Evolutionary conservation across 495 filamentous ascomycete species (phyloP).

Genomic region (Physcia stellaris): DNA sequence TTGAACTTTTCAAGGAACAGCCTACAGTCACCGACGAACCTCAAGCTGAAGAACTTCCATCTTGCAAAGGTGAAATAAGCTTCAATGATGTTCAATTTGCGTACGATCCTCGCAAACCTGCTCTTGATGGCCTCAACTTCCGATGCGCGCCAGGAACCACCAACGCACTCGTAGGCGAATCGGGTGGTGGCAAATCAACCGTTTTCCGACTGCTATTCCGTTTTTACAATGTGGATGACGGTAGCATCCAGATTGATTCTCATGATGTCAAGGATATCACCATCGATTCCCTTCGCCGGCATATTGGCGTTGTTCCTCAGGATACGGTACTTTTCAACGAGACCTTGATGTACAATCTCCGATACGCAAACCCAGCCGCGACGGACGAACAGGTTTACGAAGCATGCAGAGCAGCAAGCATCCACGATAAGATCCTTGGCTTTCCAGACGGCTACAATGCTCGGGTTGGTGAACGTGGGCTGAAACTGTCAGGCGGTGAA

Average conservation of each 20-base stretch:
- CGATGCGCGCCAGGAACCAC: conserved; percentile 77
- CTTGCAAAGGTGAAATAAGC: conserved; percentile 65
- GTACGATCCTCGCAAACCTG: conserved; percentile 79
- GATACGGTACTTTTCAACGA: conserved; percentile 97
- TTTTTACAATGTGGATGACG: conserved; percentile 73
- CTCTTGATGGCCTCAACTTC: conserved; percentile 70
- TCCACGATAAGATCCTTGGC: conserved; percentile 86
- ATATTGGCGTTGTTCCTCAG: conserved; percentile 93
- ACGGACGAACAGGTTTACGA: conserved; percentile 77
- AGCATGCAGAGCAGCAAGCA: conserved; percentile 84
- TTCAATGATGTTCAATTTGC: conserved; percentile 83
- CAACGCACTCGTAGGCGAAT: conserved; percentile 90
- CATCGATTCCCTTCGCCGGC: conserved; percentile 79
- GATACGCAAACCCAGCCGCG: conserved; percentile 78
- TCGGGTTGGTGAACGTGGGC: conserved; percentile 86
- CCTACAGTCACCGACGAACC: conserved; percentile 74
- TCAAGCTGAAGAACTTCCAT: conserved; percentile 36
- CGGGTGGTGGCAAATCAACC: conserved; percentile 92
- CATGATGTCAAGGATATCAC: conserved; percentile 73
- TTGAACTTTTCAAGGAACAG: conserved; percentile 90
- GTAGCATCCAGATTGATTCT: conserved; percentile 71
- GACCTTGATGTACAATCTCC: conserved; percentile 90
- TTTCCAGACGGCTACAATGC: conserved; percentile 91
- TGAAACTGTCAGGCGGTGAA: conserved; percentile 86
- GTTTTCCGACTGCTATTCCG: conserved; percentile 93